Evolutionary conservation across 352 stramenopile genomes (phyloP), one percentile per base, ranked within the genome.

Genomic region (Phytophthora fragariae): DNA sequence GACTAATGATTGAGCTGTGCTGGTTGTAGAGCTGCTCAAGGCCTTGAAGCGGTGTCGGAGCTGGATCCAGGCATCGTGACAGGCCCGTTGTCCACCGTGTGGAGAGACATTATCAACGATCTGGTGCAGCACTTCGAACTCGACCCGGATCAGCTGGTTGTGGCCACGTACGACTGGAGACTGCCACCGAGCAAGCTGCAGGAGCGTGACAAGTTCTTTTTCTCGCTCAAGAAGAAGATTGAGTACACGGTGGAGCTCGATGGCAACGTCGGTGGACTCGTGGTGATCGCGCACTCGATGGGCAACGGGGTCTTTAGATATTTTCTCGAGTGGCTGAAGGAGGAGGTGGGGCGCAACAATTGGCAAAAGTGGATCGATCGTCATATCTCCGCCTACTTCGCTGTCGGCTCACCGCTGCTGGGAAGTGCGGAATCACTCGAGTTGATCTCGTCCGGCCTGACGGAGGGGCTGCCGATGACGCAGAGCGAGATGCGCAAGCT

Each of bases 271-370:
- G 75, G 79, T 12, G 83, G 87, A 15, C 68, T 92, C 29, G 86
- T 95, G 33, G 84, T 95, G 33, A 90, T 95, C 68, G 88, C 86
- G 0, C 88, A 95, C 63, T 95, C 88, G 35, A 92, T 95, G 82
- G 88, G 88, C 35, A 95, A 95, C 65, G 79, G 80, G 39, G 68
- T 94, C 17, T 90, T 95, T 24, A 86, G 86, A 3, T 95, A 95
- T 77, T 95, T 95, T 52, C 81, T 95, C 35, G 84, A 84, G 62
- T 95, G 88, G 88, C 74, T 95, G 58, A 88, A 91, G 60, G 81
- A 89, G 57, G 86, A 95, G 62, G 76, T 95, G 21, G 87, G 87
- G 1, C 73, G 76, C 7, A 86, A 94, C 56, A 78, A 93, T 71
- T 92, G 82, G 82, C 83, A 92, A 41, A 63, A 77, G 47, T 95